Conservation (phyloP, 78 protist species). For the Dictyostelium capitatum region DNA sequence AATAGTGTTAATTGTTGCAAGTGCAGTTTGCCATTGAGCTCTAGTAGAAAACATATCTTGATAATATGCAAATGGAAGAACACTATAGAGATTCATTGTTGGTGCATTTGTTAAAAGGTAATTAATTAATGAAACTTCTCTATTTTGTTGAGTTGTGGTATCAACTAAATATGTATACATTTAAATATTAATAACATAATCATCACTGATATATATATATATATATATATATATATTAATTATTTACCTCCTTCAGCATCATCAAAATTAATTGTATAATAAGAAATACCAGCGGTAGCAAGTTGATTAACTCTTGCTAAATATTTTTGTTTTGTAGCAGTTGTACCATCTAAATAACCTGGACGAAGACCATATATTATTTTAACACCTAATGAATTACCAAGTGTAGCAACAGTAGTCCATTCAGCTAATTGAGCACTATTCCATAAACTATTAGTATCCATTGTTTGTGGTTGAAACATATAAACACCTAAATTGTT, state of each 20-base stretch:
- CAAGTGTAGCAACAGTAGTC: not conserved
- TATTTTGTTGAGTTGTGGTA: conserved; percentile 16
- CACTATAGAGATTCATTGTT: not conserved
- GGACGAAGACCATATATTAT: conserved; percentile 41
- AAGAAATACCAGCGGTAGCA: conserved; percentile 7
- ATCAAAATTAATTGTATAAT: conserved; percentile 51
- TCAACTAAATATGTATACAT: not conserved
- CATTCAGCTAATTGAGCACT: not conserved
- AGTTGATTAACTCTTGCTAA: conserved; percentile 10
- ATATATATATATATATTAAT: too few relatives aligned
- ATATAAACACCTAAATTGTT: conserved; percentile 55
- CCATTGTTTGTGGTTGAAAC: conserved; percentile 30
- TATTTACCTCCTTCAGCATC: conserved; percentile 61
- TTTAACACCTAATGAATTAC: not conserved
- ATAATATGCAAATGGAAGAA: conserved; percentile 27
- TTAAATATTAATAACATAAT: too few relatives aligned
- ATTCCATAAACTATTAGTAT: conserved; percentile 26
- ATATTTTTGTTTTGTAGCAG: not conserved
- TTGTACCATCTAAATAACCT: conserved; percentile 21
- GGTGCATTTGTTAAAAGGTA: not conserved
- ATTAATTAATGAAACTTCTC: not conserved
- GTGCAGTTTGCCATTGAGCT: conserved; percentile 10
- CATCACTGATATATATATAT: not conserved
- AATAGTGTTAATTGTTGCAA: not conserved
- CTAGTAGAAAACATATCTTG: not conserved